Percentiles rank a stretch among this genome's conserved stretches.
Conservation (phyloP, 1,284 basidiomycete species). For the Hymenochaete sp. region DNA sequence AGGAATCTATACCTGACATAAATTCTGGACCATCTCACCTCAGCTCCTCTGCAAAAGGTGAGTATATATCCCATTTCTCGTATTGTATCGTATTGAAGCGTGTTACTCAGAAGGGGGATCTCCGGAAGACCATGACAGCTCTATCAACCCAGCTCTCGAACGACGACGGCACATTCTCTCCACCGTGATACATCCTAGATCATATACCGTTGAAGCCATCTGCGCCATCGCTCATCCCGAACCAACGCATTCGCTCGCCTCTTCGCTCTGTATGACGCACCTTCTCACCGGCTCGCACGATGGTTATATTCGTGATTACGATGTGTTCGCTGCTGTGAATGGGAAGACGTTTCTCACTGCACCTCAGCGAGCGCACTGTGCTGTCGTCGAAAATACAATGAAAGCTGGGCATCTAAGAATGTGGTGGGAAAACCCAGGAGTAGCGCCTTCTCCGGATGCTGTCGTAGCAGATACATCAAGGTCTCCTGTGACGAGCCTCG, state of each 20-base stretch:
- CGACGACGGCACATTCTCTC: conserved; percentile 31
- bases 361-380: conserved; percentile 82
- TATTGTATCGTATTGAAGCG: too few relatives aligned
- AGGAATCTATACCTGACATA: too few relatives aligned
- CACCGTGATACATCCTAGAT: conserved; percentile 32
- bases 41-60: conserved; percentile 15
- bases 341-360: conserved; percentile 83
- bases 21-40: conserved; percentile 2
- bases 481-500: conserved; percentile 80
- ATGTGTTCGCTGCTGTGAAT: conserved; percentile 84
- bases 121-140: conserved; percentile 34
- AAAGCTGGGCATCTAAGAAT: conserved; percentile 81
- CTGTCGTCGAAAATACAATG: conserved; percentile 86
- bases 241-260: conserved; percentile 79
- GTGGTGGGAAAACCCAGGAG: conserved; percentile 80
- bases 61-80: neutral
- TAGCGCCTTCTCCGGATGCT: conserved; percentile 26
- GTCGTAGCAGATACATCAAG: conserved; percentile 39
- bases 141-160: conserved; percentile 54
- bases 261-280: conserved; percentile 83
- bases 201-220: conserved; percentile 86
- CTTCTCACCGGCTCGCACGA: conserved; percentile 89
- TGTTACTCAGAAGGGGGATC: too few relatives aligned
- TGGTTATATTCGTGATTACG: conserved; percentile 90
- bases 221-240: conserved; percentile 86